phyloP scores from a whole-genome alignment of 306 rosid species.

The Fragaria ananassa region DNA sequence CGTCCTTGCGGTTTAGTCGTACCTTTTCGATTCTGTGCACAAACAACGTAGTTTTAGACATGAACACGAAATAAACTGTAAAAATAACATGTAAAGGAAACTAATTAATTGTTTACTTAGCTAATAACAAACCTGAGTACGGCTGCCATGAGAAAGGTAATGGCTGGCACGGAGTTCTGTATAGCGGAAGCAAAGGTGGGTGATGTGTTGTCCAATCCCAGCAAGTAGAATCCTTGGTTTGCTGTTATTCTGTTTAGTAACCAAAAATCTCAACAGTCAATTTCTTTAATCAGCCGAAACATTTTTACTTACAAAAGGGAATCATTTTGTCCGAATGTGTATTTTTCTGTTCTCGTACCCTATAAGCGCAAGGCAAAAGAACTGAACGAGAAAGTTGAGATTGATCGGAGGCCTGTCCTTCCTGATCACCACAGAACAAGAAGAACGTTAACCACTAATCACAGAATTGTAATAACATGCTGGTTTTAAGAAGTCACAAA shows the following conservation, averaged over 20 bases:
- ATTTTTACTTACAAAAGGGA: not conserved
- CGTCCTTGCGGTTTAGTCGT: conserved; percentile 69
- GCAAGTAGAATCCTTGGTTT: conserved; percentile 95
- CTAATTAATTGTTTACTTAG: not conserved
- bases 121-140: conserved; percentile 49
- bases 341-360: conserved; percentile 50
- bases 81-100: not conserved
- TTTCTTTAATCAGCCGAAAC: not conserved
- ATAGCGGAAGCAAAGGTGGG: conserved; percentile 97
- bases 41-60: not conserved
- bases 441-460: not conserved
- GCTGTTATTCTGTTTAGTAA: conserved; percentile 71
- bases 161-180: conserved; percentile 97
- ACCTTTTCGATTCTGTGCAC: conserved; percentile 70
- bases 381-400: conserved; percentile 63
- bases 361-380: conserved; percentile 82
- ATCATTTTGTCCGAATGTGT: not conserved
- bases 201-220: conserved; percentile 91
- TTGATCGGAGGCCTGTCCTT: conserved; percentile 85
- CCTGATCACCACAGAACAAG: conserved; percentile 38
- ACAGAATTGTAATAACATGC: not conserved
- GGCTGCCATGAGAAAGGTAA: conserved; percentile 94
- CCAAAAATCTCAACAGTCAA: not conserved
- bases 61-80: not conserved
- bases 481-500: not conserved